These are phyloP conservation scores for Pseudoturritis turrita DNA, from an alignment of 345 rosid genomes.

Conservation along the genomic window DNA sequence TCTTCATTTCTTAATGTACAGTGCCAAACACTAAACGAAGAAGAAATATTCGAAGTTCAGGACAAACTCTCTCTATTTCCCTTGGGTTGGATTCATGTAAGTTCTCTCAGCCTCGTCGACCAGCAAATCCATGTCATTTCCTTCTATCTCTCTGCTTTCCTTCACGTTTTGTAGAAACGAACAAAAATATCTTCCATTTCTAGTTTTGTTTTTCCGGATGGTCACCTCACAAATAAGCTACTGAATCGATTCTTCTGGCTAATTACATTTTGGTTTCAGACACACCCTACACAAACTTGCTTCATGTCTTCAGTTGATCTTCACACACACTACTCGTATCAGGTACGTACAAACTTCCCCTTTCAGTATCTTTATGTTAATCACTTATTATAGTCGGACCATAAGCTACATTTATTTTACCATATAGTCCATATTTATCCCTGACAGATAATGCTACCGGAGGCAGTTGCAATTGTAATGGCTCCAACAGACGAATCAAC, in stretches of 20 bases:
- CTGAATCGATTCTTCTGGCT: conserved; percentile 12
- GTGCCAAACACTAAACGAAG: conserved; percentile 92
- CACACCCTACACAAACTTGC: conserved; percentile 95
- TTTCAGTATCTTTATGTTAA: background rate
- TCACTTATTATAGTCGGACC: background rate
- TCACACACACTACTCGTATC: conserved; percentile 97
- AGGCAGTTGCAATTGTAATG: conserved; percentile 92
- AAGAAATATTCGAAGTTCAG: conserved; percentile 93
- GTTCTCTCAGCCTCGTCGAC: conserved; percentile 19
- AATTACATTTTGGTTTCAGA: conserved; percentile 49
- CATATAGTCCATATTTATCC: background rate
- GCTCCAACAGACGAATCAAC: conserved; percentile 89
- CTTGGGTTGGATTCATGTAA: conserved; percentile 97
- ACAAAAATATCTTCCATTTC: background rate
- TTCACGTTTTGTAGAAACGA: background rate
- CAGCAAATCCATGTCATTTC: background rate
- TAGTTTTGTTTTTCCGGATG: background rate
- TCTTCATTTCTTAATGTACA: conserved; percentile 26
- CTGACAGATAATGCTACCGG: conserved; percentile 84
- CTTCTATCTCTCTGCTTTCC: background rate
- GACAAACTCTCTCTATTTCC: conserved; percentile 80
- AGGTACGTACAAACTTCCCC: conserved; percentile 41
- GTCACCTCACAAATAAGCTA: background rate
- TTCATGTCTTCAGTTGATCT: conserved; percentile 99
- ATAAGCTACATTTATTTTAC: background rate